phyloP scores from a whole-genome alignment of 495 filamentous ascomycete species.

The Peziza echinospora region DNA sequence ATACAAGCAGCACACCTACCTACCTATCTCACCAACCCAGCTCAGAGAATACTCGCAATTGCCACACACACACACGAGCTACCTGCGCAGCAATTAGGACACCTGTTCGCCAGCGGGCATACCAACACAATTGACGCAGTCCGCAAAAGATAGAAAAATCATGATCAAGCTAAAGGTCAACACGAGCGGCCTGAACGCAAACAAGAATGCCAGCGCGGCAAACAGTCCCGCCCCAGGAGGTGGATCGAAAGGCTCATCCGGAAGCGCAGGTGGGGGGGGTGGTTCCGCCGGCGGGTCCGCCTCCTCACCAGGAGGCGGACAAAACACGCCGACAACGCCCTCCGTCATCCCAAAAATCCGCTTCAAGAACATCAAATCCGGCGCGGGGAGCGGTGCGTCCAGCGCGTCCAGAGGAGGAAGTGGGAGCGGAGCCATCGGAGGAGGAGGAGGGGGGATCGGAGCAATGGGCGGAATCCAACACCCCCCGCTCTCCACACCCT shows the following conservation, averaged over 20 bases:
- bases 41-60: too few relatives aligned
- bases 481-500: too few relatives aligned
- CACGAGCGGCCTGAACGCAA: slow-evolving; percentile 12
- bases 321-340: slow-evolving; percentile 26
- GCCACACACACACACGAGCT: too few relatives aligned
- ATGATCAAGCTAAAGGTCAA: slow-evolving; percentile 37
- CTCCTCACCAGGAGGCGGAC: too few relatives aligned
- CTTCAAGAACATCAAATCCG: slow-evolving; percentile 22
- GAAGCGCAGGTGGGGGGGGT: neutral
- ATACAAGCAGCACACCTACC: too few relatives aligned
- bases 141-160: neutral
- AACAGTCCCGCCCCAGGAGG: slow-evolving; percentile 25
- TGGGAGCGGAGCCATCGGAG: too few relatives aligned
- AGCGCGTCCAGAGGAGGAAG: neutral
- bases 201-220: slow-evolving; percentile 9
- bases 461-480: too few relatives aligned
- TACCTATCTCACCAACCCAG: too few relatives aligned
- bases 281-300: slow-evolving; percentile 12
- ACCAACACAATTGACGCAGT: neutral
- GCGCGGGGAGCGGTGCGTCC: slow-evolving; percentile 18
- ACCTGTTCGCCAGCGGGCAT: neutral
- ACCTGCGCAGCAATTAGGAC: too few relatives aligned
- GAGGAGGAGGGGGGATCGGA: too few relatives aligned
- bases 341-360: slow-evolving; percentile 25
- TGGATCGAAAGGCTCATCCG: slow-evolving; percentile 6